These are phyloP conservation scores for Neonectria coccinea DNA, from an alignment of 2,329 filamentous ascomycete genomes.

Conservation along the genomic window DNA sequence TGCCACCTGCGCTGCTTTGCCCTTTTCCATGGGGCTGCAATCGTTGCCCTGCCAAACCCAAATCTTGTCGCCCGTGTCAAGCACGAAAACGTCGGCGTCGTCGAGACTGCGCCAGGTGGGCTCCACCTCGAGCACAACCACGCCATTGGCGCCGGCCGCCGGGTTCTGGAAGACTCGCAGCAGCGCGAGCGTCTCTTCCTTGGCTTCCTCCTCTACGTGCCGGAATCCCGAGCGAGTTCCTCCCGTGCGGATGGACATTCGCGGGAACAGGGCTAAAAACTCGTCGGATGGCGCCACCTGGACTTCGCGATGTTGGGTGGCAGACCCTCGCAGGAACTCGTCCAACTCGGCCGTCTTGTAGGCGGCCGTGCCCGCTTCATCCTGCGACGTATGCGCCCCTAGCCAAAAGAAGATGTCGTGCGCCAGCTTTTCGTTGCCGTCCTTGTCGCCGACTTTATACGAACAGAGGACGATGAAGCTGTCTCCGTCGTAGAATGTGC, in stretches of 20 bases:
- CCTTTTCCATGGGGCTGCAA: conserved; percentile 77
- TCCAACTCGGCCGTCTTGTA: conserved; percentile 80
- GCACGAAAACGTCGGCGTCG: conserved; percentile 73
- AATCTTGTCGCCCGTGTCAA: conserved; percentile 73
- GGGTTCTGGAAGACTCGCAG: conserved; percentile 74
- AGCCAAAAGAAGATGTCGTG: conserved; percentile 81
- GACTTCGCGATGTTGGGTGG: conserved; percentile 74
- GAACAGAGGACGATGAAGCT: conserved; percentile 75
- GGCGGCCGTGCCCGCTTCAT: conserved; percentile 75
- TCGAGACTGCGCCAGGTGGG: conserved; percentile 72
- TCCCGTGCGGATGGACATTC: conserved; percentile 69
- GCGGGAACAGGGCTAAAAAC: conserved; percentile 71
- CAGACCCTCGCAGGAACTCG: conserved; percentile 71
- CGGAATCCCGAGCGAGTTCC: conserved; percentile 72
- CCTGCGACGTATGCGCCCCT: conserved; percentile 72
- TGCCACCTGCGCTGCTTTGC: conserved; percentile 74
- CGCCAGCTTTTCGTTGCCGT: conserved; percentile 58
- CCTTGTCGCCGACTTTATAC: conserved; percentile 61
- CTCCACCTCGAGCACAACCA: conserved; percentile 73
- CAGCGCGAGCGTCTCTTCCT: conserved; percentile 61
- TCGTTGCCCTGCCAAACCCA: conserved; percentile 77
- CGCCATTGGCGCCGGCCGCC: conserved; percentile 56
- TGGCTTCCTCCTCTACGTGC: conserved; percentile 65
- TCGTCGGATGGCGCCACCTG: conserved; percentile 69
- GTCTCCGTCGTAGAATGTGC: conserved; percentile 75